Conservation (phyloP, 164 flowering plant species). For the Cinnamomum chago region DNA sequence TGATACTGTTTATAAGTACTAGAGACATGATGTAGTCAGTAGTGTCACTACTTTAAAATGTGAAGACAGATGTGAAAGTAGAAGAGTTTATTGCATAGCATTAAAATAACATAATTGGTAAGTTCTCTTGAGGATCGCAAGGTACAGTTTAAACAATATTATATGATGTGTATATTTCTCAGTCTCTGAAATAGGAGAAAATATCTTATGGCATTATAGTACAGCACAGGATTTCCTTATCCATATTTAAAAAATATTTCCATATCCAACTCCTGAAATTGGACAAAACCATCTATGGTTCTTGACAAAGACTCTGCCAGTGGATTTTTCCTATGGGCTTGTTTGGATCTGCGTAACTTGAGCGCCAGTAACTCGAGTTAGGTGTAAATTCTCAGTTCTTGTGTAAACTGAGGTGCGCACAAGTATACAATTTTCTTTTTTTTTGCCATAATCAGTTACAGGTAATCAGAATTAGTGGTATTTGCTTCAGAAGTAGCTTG, state of each 20-base stretch:
- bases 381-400: no score
- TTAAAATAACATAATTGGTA: background rate
- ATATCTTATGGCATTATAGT: background rate
- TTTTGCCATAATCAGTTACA: no score
- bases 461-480: no score
- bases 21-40: background rate
- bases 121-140: background rate
- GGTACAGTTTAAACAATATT: background rate
- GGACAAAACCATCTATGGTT: no score
- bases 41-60: background rate
- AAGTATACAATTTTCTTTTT: no score
- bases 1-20: background rate
- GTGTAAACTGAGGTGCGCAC: no score
- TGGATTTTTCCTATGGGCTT: no score
- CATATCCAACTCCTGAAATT: no score
- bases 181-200: background rate
- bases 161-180: background rate
- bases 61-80: background rate
- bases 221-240: background rate
- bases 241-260: no score
- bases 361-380: no score
- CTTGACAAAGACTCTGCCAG: no score
- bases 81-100: background rate
- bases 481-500: background rate
- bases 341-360: no score